These are phyloP conservation scores for Suhomyces guaymorum DNA, from an alignment of 1,139 yeast species.

Conservation along the genomic window DNA sequence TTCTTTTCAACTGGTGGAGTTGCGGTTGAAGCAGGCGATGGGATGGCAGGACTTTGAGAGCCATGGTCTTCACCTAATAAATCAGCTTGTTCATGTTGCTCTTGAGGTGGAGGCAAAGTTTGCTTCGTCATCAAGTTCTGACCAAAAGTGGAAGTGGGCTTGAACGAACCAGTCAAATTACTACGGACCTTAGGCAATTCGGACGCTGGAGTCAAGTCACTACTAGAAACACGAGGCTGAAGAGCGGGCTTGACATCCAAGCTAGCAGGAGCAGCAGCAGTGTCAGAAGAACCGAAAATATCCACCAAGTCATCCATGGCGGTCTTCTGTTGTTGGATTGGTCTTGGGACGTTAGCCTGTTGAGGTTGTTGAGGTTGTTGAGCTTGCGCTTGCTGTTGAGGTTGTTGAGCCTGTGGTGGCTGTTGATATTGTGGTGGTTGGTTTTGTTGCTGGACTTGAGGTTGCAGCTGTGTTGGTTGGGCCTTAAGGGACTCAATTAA, in stretches of 20 bases:
- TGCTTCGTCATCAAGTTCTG: constrained; percentile 50
- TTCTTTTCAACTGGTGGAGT: constrained; percentile 17
- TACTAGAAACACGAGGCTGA: constrained; percentile 32
- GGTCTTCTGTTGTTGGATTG: constrained; percentile 40
- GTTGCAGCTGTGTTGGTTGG: constrained; percentile 18
- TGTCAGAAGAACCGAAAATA: constrained; percentile 48
- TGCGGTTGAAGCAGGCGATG: constrained; percentile 8
- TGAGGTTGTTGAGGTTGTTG: constrained; percentile 16
- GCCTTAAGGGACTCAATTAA: constrained; percentile 40
- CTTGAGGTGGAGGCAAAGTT: constrained; percentile 20
- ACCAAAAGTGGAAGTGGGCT: constrained; percentile 72
- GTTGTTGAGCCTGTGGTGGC: constrained; percentile 15
- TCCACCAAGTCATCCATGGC: constrained; percentile 70
- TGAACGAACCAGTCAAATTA: constrained; percentile 40
- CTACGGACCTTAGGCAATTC: constrained; percentile 43
- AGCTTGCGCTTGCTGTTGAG: constrained; percentile 7
- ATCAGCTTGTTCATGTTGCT: constrained; percentile 25
- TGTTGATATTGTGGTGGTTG: constrained; percentile 16
- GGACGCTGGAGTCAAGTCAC: constrained; percentile 38
- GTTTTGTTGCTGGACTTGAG: too few relatives aligned
- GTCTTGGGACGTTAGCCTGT: constrained; percentile 19
- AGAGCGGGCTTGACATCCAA: constrained; percentile 18
- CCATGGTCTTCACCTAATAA: constrained; percentile 31
- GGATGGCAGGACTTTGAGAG: constrained; percentile 7
- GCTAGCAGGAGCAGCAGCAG: too few relatives aligned